Percentiles rank a stretch among this genome's conserved stretches.
Conservation (phyloP, 352 stramenopile species). For the Peronosclerospora sorghi region DNA sequence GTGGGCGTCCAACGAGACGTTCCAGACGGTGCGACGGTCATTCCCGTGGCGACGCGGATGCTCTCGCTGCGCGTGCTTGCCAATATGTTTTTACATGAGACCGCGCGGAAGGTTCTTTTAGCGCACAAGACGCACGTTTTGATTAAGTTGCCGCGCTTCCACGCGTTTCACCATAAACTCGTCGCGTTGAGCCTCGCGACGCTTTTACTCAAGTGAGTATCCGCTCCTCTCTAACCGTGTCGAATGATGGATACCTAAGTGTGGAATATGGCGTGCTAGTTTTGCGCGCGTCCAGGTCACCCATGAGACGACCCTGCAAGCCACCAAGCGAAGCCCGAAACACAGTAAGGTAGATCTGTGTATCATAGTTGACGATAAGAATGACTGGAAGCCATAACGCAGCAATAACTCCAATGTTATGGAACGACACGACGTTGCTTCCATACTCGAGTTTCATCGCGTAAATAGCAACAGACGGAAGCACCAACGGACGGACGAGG, state of each 20-base stretch:
- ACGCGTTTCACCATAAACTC: constrained; percentile 47
- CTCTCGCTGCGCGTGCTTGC: constrained; percentile 56
- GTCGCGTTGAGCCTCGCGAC: constrained; percentile 58
- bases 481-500: constrained; percentile 53
- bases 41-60: constrained; percentile 63
- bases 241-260: constrained; percentile 3
- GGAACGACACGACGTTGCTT: too few relatives aligned
- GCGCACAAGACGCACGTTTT: constrained; percentile 45
- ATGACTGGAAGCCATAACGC: constrained; percentile 53
- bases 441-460: too few relatives aligned
- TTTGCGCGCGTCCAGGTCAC: constrained; percentile 33
- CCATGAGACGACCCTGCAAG: constrained; percentile 71
- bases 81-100: constrained; percentile 62
- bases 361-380: too few relatives aligned
- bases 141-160: constrained; percentile 31
- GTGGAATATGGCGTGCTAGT: constrained; percentile 29
- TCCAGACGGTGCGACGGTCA: constrained; percentile 13
- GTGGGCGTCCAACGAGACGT: constrained; percentile 26
- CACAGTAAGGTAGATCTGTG: too few relatives aligned
- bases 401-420: constrained; percentile 51
- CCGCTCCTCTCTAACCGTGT: constrained; percentile 1
- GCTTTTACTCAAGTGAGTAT: constrained; percentile 58
- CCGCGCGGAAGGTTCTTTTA: constrained; percentile 32
- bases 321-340: too few relatives aligned
- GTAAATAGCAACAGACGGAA: too few relatives aligned